Percentiles rank a stretch among this genome's conserved stretches.
Conservation (phyloP, 768 basidiomycete species). For the Trametes cinnabarina region DNA sequence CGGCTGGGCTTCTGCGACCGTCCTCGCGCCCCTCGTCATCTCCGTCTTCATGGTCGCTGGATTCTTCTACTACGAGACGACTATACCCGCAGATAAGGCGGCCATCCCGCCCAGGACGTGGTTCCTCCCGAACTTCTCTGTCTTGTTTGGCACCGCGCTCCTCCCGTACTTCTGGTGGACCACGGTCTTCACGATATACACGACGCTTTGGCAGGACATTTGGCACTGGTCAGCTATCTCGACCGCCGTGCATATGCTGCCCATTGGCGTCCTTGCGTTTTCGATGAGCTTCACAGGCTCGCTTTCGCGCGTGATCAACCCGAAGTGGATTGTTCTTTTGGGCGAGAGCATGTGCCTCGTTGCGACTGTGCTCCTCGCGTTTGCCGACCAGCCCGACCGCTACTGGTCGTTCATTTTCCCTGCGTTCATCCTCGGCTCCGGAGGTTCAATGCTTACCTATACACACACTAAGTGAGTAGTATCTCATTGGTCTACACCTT, state of each 20-base stretch:
- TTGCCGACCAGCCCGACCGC: constrained; percentile 37
- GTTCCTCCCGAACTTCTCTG: constrained; percentile 39
- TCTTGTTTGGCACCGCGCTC: constrained; percentile 36
- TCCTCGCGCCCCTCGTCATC: constrained; percentile 44
- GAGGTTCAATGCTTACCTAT: constrained; percentile 45
- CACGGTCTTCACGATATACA: constrained; percentile 34
- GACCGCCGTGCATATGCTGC: constrained; percentile 42
- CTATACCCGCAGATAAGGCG: constrained; percentile 35
- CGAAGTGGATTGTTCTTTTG: constrained; percentile 46
- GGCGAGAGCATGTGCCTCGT: constrained; percentile 39
- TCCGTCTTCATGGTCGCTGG: constrained; percentile 36
- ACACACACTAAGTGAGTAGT: constrained; percentile 47
- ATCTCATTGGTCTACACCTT: neutral
- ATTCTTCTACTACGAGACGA: constrained; percentile 44
- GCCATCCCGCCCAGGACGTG: constrained; percentile 37
- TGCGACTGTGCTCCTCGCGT: constrained; percentile 42
- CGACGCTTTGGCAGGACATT: constrained; percentile 35
- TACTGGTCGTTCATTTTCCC: constrained; percentile 53
- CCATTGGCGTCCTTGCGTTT: constrained; percentile 41
- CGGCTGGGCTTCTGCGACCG: constrained; percentile 40
- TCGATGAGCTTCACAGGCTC: constrained; percentile 39
- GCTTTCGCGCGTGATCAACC: constrained; percentile 34
- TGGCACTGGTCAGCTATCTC: constrained; percentile 37
- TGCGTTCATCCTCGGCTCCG: constrained; percentile 47
- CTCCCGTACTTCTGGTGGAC: constrained; percentile 42